phyloP scores from a whole-genome alignment of 1,139 yeast genomes.

The Geotrichum klebahnii region DNA sequence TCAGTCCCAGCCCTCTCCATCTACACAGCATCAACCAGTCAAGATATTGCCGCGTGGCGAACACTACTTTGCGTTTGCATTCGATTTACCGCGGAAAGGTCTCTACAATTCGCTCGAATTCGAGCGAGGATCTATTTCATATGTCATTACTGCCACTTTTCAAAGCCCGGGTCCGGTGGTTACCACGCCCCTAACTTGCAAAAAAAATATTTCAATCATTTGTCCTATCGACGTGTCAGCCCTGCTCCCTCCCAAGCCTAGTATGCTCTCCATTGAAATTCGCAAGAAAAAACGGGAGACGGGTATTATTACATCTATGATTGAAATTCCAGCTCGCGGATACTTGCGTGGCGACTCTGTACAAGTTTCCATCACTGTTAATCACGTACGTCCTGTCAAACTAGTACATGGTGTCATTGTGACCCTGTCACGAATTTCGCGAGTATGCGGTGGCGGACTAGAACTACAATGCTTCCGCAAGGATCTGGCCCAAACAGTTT shows the following conservation, averaged over 20 bases:
- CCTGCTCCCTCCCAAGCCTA: slow-evolving; percentile 64
- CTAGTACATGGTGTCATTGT: slow-evolving; percentile 74
- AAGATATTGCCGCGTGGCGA: slow-evolving; percentile 51
- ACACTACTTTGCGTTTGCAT: slow-evolving; percentile 81
- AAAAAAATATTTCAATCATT: slow-evolving; percentile 53
- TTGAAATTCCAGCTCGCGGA: slow-evolving; percentile 64
- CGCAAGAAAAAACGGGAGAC: slow-evolving; percentile 35
- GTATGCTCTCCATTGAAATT: slow-evolving; percentile 56
- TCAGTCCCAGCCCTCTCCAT: not conserved
- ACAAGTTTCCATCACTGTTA: slow-evolving; percentile 62
- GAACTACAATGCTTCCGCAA: slow-evolving; percentile 72
- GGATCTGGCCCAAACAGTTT: slow-evolving; percentile 71
- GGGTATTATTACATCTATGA: slow-evolving; percentile 42
- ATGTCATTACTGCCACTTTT: slow-evolving; percentile 57
- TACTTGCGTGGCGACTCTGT: slow-evolving; percentile 73
- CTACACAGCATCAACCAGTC: slow-evolving; percentile 1
- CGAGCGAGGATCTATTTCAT: slow-evolving; percentile 79
- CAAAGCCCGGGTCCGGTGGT: slow-evolving; percentile 35
- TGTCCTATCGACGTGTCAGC: slow-evolving; percentile 71
- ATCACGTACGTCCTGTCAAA: slow-evolving; percentile 67
- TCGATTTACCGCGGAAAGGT: slow-evolving; percentile 66
- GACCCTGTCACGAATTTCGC: slow-evolving; percentile 74
- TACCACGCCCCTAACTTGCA: slow-evolving; percentile 30
- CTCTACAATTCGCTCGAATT: slow-evolving; percentile 74
- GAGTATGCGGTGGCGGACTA: slow-evolving; percentile 56